Conservation (phyloP, 345 rosid genomes). For the Corymbia maculata region DNA sequence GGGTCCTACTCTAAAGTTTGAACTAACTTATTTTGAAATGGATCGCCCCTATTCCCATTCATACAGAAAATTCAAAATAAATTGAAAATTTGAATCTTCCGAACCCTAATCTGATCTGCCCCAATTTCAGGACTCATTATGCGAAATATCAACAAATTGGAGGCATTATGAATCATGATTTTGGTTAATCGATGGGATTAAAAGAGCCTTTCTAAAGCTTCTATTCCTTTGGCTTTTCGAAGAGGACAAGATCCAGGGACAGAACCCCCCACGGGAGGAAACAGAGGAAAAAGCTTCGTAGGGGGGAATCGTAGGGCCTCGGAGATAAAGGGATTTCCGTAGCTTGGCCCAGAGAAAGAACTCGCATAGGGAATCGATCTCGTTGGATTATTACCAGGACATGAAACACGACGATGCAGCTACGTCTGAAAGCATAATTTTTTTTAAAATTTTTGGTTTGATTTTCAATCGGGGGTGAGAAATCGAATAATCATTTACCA, state of each 20-base stretch:
- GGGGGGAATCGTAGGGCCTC: not conserved
- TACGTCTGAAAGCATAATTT: not conserved
- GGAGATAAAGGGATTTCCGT: not conserved
- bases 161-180: not conserved
- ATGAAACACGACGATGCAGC: not conserved
- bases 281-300: not conserved
- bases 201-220: not conserved
- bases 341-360: not conserved
- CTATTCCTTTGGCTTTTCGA: not conserved
- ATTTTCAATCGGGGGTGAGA: not conserved
- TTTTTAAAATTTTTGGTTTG: not conserved
- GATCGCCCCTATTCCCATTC: too few species aligned
- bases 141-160: not conserved
- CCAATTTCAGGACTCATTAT: not conserved
- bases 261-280: not conserved
- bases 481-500: not conserved
- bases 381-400: not conserved
- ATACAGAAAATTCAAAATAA: not conserved
- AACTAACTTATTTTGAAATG: fast-evolving
- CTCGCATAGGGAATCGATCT: not conserved
- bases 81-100: not conserved
- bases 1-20: fast-evolving
- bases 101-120: not conserved
- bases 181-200: not conserved
- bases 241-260: not conserved